Conservation (phyloP, 495 filamentous ascomycete genomes). For the Pyrenula massariospora region DNA sequence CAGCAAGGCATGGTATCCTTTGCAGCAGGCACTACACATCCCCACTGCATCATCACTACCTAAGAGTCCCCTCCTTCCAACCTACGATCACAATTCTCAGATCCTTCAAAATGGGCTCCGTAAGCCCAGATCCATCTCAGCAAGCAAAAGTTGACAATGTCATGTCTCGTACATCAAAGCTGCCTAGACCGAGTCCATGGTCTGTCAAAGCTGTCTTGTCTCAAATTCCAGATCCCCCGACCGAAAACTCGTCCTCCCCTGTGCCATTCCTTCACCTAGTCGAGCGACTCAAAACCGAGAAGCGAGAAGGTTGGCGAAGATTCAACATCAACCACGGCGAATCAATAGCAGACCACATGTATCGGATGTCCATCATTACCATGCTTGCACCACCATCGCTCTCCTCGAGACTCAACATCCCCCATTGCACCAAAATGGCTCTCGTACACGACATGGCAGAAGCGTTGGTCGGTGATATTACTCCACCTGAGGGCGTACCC, state of each 20-base stretch:
- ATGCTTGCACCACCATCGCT: constrained; percentile 82
- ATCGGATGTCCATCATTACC: constrained; percentile 94
- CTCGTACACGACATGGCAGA: constrained; percentile 98
- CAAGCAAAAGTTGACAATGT: not conserved
- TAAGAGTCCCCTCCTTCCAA: not conserved
- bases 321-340: constrained; percentile 67
- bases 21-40: not conserved
- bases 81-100: not conserved
- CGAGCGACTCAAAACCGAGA: constrained; percentile 85
- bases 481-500: constrained; percentile 59
- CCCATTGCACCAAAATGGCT: constrained; percentile 83
- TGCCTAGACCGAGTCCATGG: constrained; percentile 2
- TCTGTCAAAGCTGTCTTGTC: constrained; percentile 19
- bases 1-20: not conserved
- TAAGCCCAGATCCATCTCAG: not conserved
- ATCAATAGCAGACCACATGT: constrained; percentile 97
- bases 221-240: constrained; percentile 36
- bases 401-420: constrained; percentile 55
- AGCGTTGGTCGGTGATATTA: constrained; percentile 88
- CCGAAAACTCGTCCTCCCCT: constrained; percentile 55
- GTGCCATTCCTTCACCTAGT: constrained; percentile 89
- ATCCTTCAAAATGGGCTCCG: not conserved
- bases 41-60: not conserved
- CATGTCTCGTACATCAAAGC: constrained; percentile 4
- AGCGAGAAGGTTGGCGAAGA: constrained; percentile 89